A percentile compares a stretch with the other conserved stretches of the same genome.
Evolutionary conservation across 768 basidiomycete genomes (phyloP).

Genomic region (Hygrophoropsis aurantiaca): DNA sequence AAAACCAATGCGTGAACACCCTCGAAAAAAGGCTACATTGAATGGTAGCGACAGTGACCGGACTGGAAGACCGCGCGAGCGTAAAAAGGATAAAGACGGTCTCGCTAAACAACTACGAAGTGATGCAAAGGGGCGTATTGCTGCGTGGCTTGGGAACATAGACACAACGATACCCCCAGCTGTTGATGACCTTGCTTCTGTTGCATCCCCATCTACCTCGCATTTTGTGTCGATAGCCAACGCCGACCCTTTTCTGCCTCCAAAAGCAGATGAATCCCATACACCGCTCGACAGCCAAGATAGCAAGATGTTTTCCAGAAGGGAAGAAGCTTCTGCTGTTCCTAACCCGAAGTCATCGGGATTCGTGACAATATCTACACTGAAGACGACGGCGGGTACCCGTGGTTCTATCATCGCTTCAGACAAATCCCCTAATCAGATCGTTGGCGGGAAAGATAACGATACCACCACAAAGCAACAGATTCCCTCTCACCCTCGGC

Average conservation of each 20-base stretch:
- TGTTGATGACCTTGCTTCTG: conserved; percentile 37
- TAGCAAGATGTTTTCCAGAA: conserved; percentile 3
- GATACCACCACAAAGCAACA: too few relatives aligned
- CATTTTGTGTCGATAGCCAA: conserved; percentile 27
- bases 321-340: conserved; percentile 30
- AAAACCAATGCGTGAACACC: conserved; percentile 8
- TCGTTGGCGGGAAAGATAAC: conserved; percentile 11
- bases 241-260: conserved; percentile 19
- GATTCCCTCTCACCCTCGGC: not conserved
- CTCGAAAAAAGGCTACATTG: conserved; percentile 20
- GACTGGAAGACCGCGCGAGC: conserved; percentile 15
- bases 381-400: conserved; percentile 30
- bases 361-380: conserved; percentile 64
- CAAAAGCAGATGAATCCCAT: conserved; percentile 12
- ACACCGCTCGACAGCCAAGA: conserved; percentile 21
- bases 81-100: conserved; percentile 31
- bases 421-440: conserved; percentile 11
- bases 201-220: conserved; percentile 31
- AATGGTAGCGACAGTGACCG: conserved; percentile 16
- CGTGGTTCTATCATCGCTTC: not conserved
- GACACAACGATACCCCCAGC: conserved; percentile 52
- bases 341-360: conserved; percentile 79
- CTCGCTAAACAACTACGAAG: conserved; percentile 39
- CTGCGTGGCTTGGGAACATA: conserved; percentile 74
- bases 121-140: conserved; percentile 68